phyloP scores from a whole-genome alignment of 805 yeast species.

The Torulaspora quercuum region DNA sequence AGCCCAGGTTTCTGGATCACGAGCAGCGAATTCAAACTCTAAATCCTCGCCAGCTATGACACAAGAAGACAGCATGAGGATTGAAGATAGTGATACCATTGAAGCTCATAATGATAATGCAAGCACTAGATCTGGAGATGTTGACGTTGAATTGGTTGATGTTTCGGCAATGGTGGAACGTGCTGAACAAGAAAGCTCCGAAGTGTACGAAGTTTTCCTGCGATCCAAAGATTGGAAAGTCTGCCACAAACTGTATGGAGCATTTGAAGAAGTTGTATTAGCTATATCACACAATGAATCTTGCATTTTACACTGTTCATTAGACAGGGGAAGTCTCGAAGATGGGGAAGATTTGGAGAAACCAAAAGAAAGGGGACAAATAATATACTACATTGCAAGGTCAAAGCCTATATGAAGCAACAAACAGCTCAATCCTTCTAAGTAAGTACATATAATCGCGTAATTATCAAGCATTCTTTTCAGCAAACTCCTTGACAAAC shows the following conservation, averaged over 20 bases:
- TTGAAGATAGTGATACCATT: slow-evolving; percentile 27
- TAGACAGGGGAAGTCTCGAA: slow-evolving; percentile 46
- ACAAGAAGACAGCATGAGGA: slow-evolving; percentile 14
- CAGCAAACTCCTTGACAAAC: slow-evolving; percentile 60
- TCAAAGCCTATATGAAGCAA: slow-evolving; percentile 26
- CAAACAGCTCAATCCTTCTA: too few relatives aligned
- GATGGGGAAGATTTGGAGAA: slow-evolving; percentile 18
- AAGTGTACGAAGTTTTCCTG: slow-evolving; percentile 45
- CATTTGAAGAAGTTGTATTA: slow-evolving; percentile 58
- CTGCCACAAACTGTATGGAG: slow-evolving; percentile 57
- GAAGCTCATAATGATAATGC: slow-evolving; percentile 3
- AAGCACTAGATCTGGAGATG: slow-evolving; percentile 1
- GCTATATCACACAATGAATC: slow-evolving; percentile 56
- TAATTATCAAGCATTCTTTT: slow-evolving; percentile 30
- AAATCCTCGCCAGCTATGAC: slow-evolving; percentile 1
- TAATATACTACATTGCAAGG: slow-evolving; percentile 53
- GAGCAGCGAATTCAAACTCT: neutral
- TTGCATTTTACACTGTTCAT: slow-evolving; percentile 60
- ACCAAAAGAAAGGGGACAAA: slow-evolving; percentile 54
- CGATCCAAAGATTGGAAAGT: slow-evolving; percentile 64
- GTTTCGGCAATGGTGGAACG: slow-evolving; percentile 26
- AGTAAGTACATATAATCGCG: too few relatives aligned
- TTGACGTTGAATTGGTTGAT: slow-evolving; percentile 17
- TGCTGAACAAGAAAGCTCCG: slow-evolving; percentile 22
- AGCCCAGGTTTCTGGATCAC: neutral